A percentile compares a stretch with the other conserved stretches of the same genome.
phyloP scores from a whole-genome alignment of 371 early-diverging fungal genomes.

The Capniomyces stellatus region DNA sequence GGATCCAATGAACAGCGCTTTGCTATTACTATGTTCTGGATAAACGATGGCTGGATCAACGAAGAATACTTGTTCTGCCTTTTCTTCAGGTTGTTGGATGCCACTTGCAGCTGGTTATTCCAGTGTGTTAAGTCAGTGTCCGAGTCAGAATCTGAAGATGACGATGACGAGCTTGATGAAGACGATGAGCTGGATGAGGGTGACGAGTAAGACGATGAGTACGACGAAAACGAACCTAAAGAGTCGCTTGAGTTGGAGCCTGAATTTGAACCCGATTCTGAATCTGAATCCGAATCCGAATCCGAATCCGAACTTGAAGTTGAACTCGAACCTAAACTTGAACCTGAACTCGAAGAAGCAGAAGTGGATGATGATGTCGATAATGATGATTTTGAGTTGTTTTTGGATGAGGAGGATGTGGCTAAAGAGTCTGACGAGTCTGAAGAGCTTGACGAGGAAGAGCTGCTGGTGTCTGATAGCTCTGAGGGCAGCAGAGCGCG shows the following conservation, averaged over 20 bases:
- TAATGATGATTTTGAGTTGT: too few species aligned
- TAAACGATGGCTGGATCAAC: conserved; percentile 6
- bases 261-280: too few species aligned
- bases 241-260: conserved; percentile 1
- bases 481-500: too few species aligned
- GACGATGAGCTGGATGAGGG: background rate
- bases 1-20: conserved; percentile 34
- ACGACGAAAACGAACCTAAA: background rate
- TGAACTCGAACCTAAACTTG: too few species aligned
- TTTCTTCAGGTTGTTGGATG: too few species aligned
- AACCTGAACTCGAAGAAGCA: background rate
- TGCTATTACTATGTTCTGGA: conserved; percentile 28
- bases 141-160: background rate
- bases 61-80: too few species aligned
- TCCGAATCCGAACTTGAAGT: too few species aligned
- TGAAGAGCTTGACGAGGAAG: conserved; percentile 1
- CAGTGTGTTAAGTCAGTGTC: too few species aligned
- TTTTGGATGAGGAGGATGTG: background rate
- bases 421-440: background rate
- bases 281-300: too few species aligned
- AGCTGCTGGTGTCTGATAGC: too few species aligned
- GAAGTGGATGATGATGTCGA: background rate
- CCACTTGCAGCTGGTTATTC: too few species aligned
- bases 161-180: background rate
- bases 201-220: background rate